Conservation (phyloP, 1,284 basidiomycete species). For the Meripilus lineatus region DNA sequence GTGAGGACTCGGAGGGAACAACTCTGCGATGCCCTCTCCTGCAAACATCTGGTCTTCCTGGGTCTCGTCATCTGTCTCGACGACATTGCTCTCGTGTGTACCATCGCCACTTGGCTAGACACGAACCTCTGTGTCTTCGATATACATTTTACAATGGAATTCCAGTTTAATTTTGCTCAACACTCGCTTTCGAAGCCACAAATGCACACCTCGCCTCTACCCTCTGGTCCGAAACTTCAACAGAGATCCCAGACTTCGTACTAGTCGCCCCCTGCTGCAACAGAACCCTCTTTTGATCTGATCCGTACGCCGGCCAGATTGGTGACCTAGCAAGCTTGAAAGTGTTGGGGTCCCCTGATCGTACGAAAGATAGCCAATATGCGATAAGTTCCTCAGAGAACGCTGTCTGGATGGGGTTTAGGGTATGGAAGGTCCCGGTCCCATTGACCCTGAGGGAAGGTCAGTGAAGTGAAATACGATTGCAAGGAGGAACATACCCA, state of each 20-base stretch:
- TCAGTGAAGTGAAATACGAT: too few species aligned
- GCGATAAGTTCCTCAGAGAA: conserved; percentile 53
- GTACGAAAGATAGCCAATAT: conserved; percentile 58
- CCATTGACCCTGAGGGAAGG: conserved; percentile 37
- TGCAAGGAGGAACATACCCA: conserved; percentile 33
- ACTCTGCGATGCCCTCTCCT: too few species aligned
- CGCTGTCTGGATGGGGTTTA: conserved; percentile 36
- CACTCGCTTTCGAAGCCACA: conserved; percentile 18
- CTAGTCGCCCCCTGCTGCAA: conserved; percentile 35
- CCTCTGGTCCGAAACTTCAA: conserved; percentile 34
- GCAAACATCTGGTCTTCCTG: too few species aligned
- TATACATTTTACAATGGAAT: too few species aligned
- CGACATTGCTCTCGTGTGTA: too few species aligned
- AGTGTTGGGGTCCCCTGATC: conserved; percentile 44
- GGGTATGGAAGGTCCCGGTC: conserved; percentile 33
- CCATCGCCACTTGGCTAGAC: too few species aligned
- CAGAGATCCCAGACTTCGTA: conserved; percentile 35
- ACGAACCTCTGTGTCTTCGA: too few species aligned
- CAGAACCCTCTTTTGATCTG: conserved; percentile 33
- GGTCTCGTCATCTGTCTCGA: too few species aligned
- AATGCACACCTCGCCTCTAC: conserved; percentile 31
- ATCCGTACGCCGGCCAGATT: conserved; percentile 28
- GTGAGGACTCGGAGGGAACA: too few species aligned
- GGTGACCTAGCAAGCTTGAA: conserved; percentile 45
- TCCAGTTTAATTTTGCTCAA: conserved; percentile 15